Evolutionary conservation across 2,329 filamentous ascomycete species (phyloP), one percentile per base, ranked within the genome.

Genomic region (Blastomyces parvus): DNA sequence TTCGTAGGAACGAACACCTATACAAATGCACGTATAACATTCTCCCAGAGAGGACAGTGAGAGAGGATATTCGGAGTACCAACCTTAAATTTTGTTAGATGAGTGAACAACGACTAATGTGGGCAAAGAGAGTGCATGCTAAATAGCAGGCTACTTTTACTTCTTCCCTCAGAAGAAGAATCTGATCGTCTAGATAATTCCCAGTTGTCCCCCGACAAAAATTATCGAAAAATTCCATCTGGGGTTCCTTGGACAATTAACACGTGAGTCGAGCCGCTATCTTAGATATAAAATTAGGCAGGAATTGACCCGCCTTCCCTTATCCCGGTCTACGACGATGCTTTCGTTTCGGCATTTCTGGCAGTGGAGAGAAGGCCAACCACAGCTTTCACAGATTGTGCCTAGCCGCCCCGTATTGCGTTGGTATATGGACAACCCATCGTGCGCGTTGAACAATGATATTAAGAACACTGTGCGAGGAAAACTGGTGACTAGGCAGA

Each of bases 1-100:
- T 63, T 2, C 65, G 64, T 0, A 65, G 65, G 27, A 67, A 64
- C 64, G 67, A 40, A 64, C 66, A 68, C 9, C 62, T 55, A 17
- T 63, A 59, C n/a, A 38, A 60, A 56, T n/a, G 14, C 17, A 48
- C 9, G 55, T 67, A 6, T 6, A 3, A 2, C 5, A 68, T 63
- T 13, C 1, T 59, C 59, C 4, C 7, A 2, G 33, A 9, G 9
- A 6, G 33, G 33, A 36, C 33, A 36, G 9, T 36, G 33, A 33
- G 8, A 33, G 33, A 8, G 7, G 27, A 30, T 30, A 33, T 8
- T 33, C 33, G 8, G 3, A 33, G 7, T 33, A 33, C 33, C 33
- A 33, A 7, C 33, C 33, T 36, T 9, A 6, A 1, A 36, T 9
- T 36, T 1, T 36, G 33, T 36, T 36, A 36, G 33, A 36, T 36